A percentile compares a stretch with the other conserved stretches of the same genome.
These are phyloP conservation scores for Picochlorum sp. DNA, from an alignment of 139 green algal genomes.

Conservation along the genomic window DNA sequence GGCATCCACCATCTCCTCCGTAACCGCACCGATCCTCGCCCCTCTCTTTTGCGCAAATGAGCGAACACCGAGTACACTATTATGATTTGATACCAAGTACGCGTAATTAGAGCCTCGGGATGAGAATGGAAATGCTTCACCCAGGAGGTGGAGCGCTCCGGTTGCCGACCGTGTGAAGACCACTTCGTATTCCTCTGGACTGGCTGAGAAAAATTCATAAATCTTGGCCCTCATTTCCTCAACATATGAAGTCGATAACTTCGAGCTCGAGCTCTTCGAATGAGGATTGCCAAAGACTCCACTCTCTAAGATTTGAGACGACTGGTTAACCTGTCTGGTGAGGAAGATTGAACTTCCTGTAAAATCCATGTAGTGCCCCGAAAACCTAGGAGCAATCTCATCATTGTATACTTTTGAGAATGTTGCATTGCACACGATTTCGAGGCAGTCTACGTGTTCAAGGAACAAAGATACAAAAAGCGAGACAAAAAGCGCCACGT, in stretches of 20 bases:
- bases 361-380: background rate
- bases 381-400: background rate
- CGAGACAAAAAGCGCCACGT: too few relatives aligned
- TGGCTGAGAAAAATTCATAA: background rate
- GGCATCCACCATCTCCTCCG: background rate
- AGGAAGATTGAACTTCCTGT: background rate
- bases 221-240: background rate
- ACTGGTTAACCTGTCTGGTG: background rate
- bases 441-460: too few relatives aligned
- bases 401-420: background rate
- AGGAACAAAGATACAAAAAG: too few relatives aligned
- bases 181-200: background rate
- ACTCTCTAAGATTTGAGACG: background rate
- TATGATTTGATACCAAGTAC: constrained; percentile 68
- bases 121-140: constrained; percentile 70
- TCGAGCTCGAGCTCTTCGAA: background rate
- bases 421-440: too few relatives aligned
- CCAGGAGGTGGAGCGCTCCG: constrained; percentile 67
- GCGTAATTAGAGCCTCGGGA: constrained; percentile 20
- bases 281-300: background rate
- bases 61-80: constrained; percentile 76
- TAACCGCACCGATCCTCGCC: background rate
- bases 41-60: constrained; percentile 40
- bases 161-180: constrained; percentile 8
- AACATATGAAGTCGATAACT: background rate